A percentile compares a stretch with the other conserved stretches of the same genome.
These are phyloP conservation scores for Pueraria montana DNA, from an alignment of 306 rosid species.

Conservation along the genomic window DNA sequence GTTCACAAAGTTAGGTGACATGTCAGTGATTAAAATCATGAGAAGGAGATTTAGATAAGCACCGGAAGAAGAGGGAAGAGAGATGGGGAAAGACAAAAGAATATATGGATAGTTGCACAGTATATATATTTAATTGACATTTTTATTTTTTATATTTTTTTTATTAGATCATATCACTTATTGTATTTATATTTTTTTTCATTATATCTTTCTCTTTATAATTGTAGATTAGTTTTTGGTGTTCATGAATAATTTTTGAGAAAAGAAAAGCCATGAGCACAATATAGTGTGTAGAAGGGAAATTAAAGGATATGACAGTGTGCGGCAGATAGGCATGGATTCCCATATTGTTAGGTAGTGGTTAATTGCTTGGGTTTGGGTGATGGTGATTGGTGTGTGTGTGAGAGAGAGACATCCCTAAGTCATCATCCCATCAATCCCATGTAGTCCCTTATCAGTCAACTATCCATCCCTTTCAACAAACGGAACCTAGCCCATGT, in stretches of 20 bases:
- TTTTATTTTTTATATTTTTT: background rate
- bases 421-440: slow-evolving; percentile 30
- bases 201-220: no score
- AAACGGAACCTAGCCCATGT: background rate
- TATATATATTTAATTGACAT: background rate
- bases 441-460: slow-evolving; percentile 41
- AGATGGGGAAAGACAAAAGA: background rate
- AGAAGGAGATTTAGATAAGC: slow-evolving; percentile 20
- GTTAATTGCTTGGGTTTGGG: slow-evolving; percentile 52
- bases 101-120: background rate
- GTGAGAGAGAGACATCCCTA: slow-evolving; percentile 45
- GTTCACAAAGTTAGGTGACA: slow-evolving; percentile 52
- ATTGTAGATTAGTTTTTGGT: background rate
- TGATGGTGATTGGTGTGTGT: slow-evolving; percentile 20
- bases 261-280: background rate
- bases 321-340: slow-evolving; percentile 48
- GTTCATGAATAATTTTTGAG: background rate
- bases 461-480: slow-evolving; percentile 51
- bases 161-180: no score
- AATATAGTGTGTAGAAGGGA: background rate
- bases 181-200: no score
- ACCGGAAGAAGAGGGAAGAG: background rate
- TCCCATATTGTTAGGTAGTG: slow-evolving; percentile 62
- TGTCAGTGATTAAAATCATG: slow-evolving; percentile 36
- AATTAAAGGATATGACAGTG: background rate